Base-by-base conservation (phyloP, 164 flowering plant genomes). In the Macadamia integrifolia region DNA sequence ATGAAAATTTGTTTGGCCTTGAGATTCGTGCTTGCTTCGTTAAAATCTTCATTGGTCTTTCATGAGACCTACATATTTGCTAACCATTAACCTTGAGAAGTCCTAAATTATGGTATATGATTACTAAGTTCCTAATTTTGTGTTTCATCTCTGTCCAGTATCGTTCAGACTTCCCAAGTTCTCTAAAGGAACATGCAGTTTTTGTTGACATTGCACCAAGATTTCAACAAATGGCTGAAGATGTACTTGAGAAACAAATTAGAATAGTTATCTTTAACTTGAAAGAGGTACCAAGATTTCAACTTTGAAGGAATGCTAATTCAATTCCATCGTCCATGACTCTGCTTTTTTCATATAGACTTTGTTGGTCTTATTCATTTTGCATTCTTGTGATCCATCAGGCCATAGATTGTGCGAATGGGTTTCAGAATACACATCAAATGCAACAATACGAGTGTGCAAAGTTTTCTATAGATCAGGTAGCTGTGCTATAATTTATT, bases 361-460 rank as follows among this genome's bases (percentile, higher is more conserved):
- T 69, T 44, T 44, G 13, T 68, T 50, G 8, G 28, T 55, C 55
- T 43, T 17, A 10, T 67, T 68, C 17, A 18, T 31, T 42, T 60
- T 67, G 28, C 3, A 55, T 72, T 52, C 11, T 44, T 64, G 0
- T 67, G 56, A 66, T 68, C 46, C 68, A 10, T 66, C 77, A 94
- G 98, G 98, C 95, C 57, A 76, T 94, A 66, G 91, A 92, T 87
- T 88, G 93, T 58, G 96, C 99, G n/a, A 87, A 92, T 76, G 98
- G 99, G 55, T 94, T 94, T 76, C 97, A 94, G 80, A 89, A 94
- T 83, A 94, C 99, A 31, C 99, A 94, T 71, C 86, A 82, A 70
- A 82, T 74, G 77, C 86, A 88, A 52, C 84, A 85, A 59, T 90
- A 74, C 61, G 96, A 92, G 60, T 86, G 90, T 73, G 93, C 97